Conservation (phyloP, 495 filamentous ascomycete genomes). For the Penicillium riverlandense region DNA sequence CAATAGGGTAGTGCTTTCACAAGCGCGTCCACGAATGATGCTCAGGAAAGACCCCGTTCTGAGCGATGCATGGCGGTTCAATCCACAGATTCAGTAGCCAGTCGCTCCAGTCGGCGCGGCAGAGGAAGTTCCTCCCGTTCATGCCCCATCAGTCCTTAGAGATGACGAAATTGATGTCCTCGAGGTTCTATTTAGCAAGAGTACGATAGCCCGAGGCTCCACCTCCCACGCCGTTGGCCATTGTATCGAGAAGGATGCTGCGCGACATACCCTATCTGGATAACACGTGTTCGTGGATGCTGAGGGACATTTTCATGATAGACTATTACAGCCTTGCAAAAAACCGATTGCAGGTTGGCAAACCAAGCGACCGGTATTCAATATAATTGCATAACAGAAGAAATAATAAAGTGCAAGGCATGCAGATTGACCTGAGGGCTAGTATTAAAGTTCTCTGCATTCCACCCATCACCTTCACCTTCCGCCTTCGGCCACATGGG, state of each 20-base stretch:
- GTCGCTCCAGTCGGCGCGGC: no score
- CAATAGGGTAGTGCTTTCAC: constrained; percentile 5
- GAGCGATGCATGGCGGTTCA: constrained; percentile 7
- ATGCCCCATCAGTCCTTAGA: constrained; percentile 7
- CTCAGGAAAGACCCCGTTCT: constrained; percentile 9
- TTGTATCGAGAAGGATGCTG: constrained; percentile 3
- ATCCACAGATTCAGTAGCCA: constrained; percentile 8
- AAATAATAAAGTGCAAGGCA: no score
- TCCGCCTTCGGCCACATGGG: no score
- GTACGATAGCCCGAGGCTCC: constrained; percentile 2
- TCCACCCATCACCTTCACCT: no score
- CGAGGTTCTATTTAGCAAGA: constrained; percentile 2
- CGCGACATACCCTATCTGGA: background rate
- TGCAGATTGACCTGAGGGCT: no score
- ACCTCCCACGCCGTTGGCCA: constrained; percentile 1
- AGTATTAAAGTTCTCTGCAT: no score
- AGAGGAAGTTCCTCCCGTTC: constrained; percentile 9
- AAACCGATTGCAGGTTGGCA: no score
- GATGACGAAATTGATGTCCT: constrained; percentile 12
- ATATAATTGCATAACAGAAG: no score
- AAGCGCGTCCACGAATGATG: constrained; percentile 8
- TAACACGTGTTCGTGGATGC: no score
- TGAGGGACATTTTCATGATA: no score
- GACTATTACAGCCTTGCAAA: background rate
- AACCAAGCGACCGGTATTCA: no score